Base-by-base conservation (phyloP, 768 basidiomycete species). In the Trametes cubensis region DNA sequence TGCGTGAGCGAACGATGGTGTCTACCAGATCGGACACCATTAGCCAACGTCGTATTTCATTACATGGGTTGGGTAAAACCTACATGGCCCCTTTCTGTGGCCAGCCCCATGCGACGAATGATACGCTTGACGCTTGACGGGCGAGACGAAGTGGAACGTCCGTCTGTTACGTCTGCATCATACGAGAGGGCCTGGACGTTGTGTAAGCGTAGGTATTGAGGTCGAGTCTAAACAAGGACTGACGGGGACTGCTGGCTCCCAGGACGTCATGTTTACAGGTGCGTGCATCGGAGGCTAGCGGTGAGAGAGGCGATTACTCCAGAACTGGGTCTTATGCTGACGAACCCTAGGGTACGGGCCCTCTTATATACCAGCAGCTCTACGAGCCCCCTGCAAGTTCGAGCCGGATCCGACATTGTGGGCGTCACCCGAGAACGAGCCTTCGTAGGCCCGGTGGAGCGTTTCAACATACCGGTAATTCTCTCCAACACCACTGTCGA, bases 61-160 rank as follows among this genome's bases (percentile, higher is more conserved):
- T 2, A 34, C 2, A 6, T 34, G 34, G 11, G 2, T 34, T 10
- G 6, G 8, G 14, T 17, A 6, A 4, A 2, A 8, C 57, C n/a
- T 17, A 59, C 49, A n/a, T 52, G 48, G 39, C 17, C n/a, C 4
- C 26, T 23, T 18, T 20, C 15, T 1, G 49, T 15, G 23, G 58
- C 30, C 6, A 59, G 20, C 5, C 58, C 58, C 41, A 59, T 51
- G 13, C 58, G 58, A 17, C 41, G 58, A 23, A 44, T 17, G 8
- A 59, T 25, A 0, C 58, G 58, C 10, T 42, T 40, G 3, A 59
- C 13, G 18, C 39, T 14, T 10, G 58, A 59, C 6, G 58, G 23
- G 14, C 42, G 58, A 23, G 57, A 23, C 2, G 46, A 1, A 14
- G 40, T 23, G 1, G 58, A 59, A 42, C 10, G 58, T 3, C 45